Evolutionary conservation across 345 rosid genomes (phyloP).

Genomic region (Hibiscus syriacus): DNA sequence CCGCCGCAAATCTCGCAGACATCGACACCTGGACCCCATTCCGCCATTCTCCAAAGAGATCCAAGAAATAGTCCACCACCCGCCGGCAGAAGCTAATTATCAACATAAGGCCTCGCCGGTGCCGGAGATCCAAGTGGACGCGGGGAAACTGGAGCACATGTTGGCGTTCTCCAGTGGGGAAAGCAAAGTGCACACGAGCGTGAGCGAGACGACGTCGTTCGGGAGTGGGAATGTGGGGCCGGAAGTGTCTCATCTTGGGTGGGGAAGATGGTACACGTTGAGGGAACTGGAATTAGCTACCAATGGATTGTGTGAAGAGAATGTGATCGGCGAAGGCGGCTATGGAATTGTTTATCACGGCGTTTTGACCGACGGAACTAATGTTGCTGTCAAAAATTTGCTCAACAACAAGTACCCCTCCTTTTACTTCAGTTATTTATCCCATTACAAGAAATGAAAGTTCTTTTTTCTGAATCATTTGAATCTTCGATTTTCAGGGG

Average conservation of each 20-base stretch:
- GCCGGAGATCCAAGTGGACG: constrained; percentile 74
- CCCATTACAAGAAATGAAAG: background rate
- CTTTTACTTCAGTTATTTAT: background rate
- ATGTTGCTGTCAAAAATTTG: background rate
- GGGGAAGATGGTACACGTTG: constrained; percentile 93
- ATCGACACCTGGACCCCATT: constrained; percentile 18
- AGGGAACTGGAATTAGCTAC: constrained; percentile 88
- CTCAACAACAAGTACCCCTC: background rate
- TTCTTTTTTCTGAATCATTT: background rate
- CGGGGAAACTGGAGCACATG: constrained; percentile 79
- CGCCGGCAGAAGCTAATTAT: constrained; percentile 25
- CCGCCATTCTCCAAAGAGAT: constrained; percentile 86
- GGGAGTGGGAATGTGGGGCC: constrained; percentile 69
- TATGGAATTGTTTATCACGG: background rate
- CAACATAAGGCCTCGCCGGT: constrained; percentile 31
- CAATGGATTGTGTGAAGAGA: constrained; percentile 39
- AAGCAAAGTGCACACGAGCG: constrained; percentile 53
- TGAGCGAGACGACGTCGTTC: constrained; percentile 50
- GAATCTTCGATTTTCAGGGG: background rate
- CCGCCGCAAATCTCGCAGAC: constrained; percentile 50
- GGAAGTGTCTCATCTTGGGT: constrained; percentile 93
- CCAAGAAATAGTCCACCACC: constrained; percentile 57
- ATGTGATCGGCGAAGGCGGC: background rate
- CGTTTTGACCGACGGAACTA: background rate
- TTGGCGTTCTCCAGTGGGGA: constrained; percentile 85